Percentiles rank a stretch among this genome's conserved stretches.
Conservation (phyloP, 202 grass and related monocot genomes). For the Dendrocalamus latiflorus region DNA sequence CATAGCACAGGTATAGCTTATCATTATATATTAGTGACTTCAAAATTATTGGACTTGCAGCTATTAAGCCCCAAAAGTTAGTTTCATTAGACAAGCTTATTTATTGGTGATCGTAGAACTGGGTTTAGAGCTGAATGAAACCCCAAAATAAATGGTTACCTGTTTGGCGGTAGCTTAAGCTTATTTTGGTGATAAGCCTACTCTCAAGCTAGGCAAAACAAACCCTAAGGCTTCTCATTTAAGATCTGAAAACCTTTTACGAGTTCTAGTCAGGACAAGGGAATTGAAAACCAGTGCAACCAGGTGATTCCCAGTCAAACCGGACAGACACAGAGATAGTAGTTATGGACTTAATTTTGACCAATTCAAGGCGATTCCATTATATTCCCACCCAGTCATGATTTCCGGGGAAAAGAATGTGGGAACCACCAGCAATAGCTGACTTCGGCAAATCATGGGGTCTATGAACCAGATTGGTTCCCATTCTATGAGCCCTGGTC, state of each 20-base stretch:
- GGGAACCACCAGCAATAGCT: neutral
- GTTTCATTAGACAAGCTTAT: constrained; percentile 4
- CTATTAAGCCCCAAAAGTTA: neutral
- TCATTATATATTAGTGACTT: neutral
- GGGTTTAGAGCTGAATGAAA: neutral
- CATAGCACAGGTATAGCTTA: neutral
- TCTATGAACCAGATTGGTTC: neutral
- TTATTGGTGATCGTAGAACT: neutral
- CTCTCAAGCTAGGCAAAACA: neutral
- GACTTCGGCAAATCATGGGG: neutral
- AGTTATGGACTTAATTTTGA: neutral
- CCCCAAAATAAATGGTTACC: neutral
- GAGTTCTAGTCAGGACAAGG: neutral
- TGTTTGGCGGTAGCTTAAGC: neutral
- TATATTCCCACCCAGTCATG: neutral
- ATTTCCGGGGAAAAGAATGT: neutral
- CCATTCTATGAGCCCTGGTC: neutral
- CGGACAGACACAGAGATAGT: neutral
- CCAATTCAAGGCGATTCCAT: neutral
- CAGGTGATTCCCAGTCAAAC: neutral
- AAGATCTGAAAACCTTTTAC: neutral
- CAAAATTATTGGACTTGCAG: neutral
- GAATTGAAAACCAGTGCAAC: neutral
- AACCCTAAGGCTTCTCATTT: neutral
- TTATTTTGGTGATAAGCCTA: neutral